These are phyloP conservation scores for Plectosphaerella sp. DNA, from an alignment of 2,329 filamentous ascomycete genomes.

Conservation along the genomic window DNA sequence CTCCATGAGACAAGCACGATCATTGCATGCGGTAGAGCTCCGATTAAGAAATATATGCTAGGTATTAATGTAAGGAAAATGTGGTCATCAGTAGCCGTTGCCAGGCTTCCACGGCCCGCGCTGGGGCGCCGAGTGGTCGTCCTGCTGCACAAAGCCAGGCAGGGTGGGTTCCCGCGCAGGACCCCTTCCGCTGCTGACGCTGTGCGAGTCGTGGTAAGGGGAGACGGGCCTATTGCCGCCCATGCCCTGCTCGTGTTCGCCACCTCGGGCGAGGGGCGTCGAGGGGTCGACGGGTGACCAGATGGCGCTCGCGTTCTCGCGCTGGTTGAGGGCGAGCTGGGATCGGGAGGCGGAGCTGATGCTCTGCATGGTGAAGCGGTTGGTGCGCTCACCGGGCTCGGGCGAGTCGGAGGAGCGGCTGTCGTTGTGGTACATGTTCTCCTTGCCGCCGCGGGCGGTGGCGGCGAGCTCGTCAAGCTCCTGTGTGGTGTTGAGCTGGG, in stretches of 20 bases:
- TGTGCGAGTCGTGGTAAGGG: too few relatives aligned
- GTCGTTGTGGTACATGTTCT: not conserved
- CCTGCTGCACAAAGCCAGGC: too few relatives aligned
- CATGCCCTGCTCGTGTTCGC: not conserved
- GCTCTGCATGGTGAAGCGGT: not conserved
- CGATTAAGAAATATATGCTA: too few relatives aligned
- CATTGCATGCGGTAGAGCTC: too few relatives aligned
- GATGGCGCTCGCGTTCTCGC: not conserved
- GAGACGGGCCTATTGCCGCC: not conserved
- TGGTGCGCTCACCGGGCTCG: not conserved
- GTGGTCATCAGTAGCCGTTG: too few relatives aligned
- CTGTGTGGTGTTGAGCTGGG: conserved; percentile 69
- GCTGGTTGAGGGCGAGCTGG: not conserved
- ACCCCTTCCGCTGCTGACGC: too few relatives aligned
- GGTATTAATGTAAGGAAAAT: too few relatives aligned
- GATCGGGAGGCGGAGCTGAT: not conserved
- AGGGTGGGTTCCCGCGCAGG: too few relatives aligned
- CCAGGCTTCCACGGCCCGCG: too few relatives aligned
- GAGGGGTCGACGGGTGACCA: conserved; percentile 34
- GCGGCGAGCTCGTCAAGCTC: conserved; percentile 87
- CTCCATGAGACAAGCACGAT: too few relatives aligned
- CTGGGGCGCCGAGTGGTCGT: too few relatives aligned
- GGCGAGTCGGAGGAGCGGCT: not conserved
- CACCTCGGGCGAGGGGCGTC: conserved; percentile 24
- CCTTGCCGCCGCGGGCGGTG: conserved; percentile 65